Evolutionary conservation across 306 rosid species (phyloP).

Genomic region (Medicago truncatula): MtrunA17r5.0-ANR NC_053046.1:13060001-13060500

Average conservation of each 20-base stretch:
- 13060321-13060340: conserved; percentile 65
- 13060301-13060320: conserved; percentile 64
- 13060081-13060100: neutral
- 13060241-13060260: conserved; percentile 90
- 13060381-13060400: conserved; percentile 62
- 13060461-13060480: conserved; percentile 66
- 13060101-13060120: neutral
- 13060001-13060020: neutral
- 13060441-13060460: conserved; percentile 66
- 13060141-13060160: conserved; percentile 20
- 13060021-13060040: neutral
- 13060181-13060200: conserved; percentile 91
- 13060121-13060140: neutral
- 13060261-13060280: conserved; percentile 74
- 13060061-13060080: too few species aligned
- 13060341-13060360: conserved; percentile 58
- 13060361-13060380: conserved; percentile 52
- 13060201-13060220: conserved; percentile 84
- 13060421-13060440: conserved; percentile 56
- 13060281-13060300: conserved; percentile 60
- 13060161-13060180: conserved; percentile 95
- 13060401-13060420: conserved; percentile 67
- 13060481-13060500: conserved; percentile 49
- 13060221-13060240: conserved; percentile 93
- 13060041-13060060: neutral